Evolutionary conservation across 23 red algal species (phyloP).

Genomic region (Gracilaria gracilis): DNA sequence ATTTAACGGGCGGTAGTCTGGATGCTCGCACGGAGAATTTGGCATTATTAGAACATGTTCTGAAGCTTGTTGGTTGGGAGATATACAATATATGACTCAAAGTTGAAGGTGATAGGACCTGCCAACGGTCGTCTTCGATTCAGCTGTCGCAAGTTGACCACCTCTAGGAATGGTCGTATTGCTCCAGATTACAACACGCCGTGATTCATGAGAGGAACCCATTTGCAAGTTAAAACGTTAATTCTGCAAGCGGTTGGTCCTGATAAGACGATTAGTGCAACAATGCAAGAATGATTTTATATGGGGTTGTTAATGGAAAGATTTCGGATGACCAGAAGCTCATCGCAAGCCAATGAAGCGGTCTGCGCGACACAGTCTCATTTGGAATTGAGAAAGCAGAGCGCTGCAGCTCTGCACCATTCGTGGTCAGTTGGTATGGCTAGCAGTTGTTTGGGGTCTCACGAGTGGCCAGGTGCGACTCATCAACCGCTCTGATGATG

Average conservation of each 20-base stretch:
- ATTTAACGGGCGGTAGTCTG: slow-evolving; percentile 7
- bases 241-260: neutral
- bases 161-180: neutral
- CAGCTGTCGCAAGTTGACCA: neutral
- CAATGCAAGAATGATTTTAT: neutral
- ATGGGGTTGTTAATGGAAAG: neutral
- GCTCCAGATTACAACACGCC: neutral
- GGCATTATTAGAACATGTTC: neutral
- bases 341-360: no score
- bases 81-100: neutral
- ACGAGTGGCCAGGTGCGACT: slow-evolving; percentile 58
- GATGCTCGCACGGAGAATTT: neutral
- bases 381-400: neutral
- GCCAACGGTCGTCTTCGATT: slow-evolving; percentile 13
- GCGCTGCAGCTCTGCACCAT: neutral
- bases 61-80: neutral
- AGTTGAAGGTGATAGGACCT: neutral
- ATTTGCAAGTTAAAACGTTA: neutral
- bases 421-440: neutral
- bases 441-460: slow-evolving; percentile 11
- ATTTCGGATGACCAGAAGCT: no score
- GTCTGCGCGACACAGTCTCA: neutral
- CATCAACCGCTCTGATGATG: slow-evolving; percentile 45
- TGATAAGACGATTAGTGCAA: neutral
- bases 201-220: neutral